Evolutionary conservation across 169 alveolate species (phyloP).

Genomic region (Plasmodium coatneyi): DNA sequence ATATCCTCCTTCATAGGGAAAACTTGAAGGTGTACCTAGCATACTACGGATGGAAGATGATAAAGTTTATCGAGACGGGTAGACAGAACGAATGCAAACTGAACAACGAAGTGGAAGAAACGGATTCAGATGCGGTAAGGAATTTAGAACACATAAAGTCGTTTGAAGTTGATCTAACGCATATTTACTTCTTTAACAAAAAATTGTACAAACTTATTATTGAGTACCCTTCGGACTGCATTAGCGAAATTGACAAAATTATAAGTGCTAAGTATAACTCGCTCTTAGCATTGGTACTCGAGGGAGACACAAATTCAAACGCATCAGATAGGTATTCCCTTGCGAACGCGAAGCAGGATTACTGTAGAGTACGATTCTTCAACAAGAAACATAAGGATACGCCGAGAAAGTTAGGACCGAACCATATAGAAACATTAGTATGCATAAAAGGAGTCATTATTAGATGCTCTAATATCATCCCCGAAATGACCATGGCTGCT

Average conservation of each 20-base stretch:
- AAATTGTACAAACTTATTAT: conserved; percentile 89
- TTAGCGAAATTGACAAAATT: conserved; percentile 93
- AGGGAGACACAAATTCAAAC: conserved; percentile 48
- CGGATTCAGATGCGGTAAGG: conserved; percentile 35
- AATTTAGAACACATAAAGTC: conserved; percentile 69
- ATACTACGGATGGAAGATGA: conserved; percentile 83
- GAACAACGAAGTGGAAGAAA: conserved; percentile 57
- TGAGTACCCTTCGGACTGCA: conserved; percentile 95
- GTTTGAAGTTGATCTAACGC: conserved; percentile 90
- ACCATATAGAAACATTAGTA: conserved; percentile 89
- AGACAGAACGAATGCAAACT: conserved; percentile 68
- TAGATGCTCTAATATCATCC: conserved; percentile 95
- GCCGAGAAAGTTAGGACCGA: conserved; percentile 85
- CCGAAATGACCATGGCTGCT: conserved; percentile 98
- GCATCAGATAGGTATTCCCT: conserved; percentile 73
- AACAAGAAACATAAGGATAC: conserved; percentile 81
- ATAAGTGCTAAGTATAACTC: conserved; percentile 89
- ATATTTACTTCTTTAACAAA: conserved; percentile 88
- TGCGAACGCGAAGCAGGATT: conserved; percentile 81
- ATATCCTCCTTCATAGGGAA: conserved; percentile 68
- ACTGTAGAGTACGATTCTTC: conserved; percentile 84
- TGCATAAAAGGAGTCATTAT: conserved; percentile 97
- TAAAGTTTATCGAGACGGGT: conserved; percentile 76
- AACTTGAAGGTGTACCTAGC: conserved; percentile 71
- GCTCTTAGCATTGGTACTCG: conserved; percentile 74